Base-by-base conservation (phyloP, 257 asterid species). In the Plantago major region DNA sequence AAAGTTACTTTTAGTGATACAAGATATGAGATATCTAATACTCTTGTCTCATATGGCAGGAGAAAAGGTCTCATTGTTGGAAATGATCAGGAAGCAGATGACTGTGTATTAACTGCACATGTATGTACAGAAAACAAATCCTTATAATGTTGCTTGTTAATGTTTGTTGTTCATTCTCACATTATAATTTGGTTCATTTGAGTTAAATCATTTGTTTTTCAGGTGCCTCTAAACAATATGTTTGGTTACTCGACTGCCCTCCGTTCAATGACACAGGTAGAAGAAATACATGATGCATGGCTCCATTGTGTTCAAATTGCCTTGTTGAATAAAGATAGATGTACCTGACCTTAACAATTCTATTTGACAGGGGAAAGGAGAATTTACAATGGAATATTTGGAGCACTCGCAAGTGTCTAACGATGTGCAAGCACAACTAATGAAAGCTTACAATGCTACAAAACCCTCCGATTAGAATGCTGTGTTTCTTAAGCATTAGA, bases 191-290 rank as follows among this genome's bases (percentile, higher is more conserved):
- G 16, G n/a, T 11, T 58, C 40, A 5, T 9, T 10, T 9, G n/a
- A 42, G 16, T 26, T 9, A 0, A 40, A 9, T 58, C 26, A 16
- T 47, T 17, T 26, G 28, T 15, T 13, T 56, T 71, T 49, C 93
- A 93, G 99, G 97, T 93, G 38, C 99, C 99, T 64, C 96, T 93
- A 66, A 93, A 93, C 84, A 87, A 87, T 75, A 93, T 89, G 97
- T 93, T 93, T 72, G 40, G 54, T 15, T n/a, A 48, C 26, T 48
- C 14, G 19, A 48, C 54, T 19, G 8, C 54, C 54, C 26, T 15
- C 18, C 54, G 97, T 40, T 93, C 99, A 46, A 89, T 93, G 99
- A 93, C 99, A 68, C 99, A 93, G 95, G 99, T 89, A 64, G 77
- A 60, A 26, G 51, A 49, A 19, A 4, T 33, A 22, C 1, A 26